These are phyloP conservation scores for Tuber indicum DNA, from an alignment of 495 filamentous ascomycete species.

Conservation along the genomic window DNA sequence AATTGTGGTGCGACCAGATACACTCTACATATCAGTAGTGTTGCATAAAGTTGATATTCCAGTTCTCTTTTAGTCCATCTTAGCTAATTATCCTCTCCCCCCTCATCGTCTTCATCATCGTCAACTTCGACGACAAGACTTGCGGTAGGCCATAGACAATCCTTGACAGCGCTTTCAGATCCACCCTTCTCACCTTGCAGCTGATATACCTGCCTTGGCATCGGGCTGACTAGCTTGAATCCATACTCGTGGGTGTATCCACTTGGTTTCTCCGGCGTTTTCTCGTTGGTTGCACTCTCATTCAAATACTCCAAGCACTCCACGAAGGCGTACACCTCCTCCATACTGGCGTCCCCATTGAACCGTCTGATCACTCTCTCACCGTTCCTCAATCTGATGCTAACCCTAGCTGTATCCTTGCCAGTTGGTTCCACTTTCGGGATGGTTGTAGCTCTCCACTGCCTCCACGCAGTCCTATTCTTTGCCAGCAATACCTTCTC, in stretches of 20 bases:
- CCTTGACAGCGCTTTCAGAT: constrained; percentile 45
- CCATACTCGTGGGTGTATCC: constrained; percentile 69
- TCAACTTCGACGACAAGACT: constrained; percentile 77
- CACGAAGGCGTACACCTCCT: constrained; percentile 93
- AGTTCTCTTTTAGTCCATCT: background rate
- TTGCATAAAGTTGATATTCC: background rate
- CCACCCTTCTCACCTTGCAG: constrained; percentile 59
- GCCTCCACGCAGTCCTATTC: constrained; percentile 65
- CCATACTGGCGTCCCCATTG: constrained; percentile 55
- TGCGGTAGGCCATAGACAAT: constrained; percentile 64
- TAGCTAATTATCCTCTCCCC: constrained; percentile 5
- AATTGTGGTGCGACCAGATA: background rate
- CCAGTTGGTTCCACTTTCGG: constrained; percentile 59
- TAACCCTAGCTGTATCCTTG: constrained; percentile 70
- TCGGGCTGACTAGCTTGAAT: constrained; percentile 72
- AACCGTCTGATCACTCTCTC: constrained; percentile 70
- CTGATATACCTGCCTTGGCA: constrained; percentile 74
- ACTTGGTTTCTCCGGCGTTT: constrained; percentile 50
- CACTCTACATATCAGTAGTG: background rate
- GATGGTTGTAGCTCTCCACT: constrained; percentile 68
- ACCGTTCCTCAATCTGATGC: constrained; percentile 66
- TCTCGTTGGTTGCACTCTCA: constrained; percentile 42
- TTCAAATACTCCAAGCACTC: constrained; percentile 72
- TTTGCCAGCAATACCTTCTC: constrained; percentile 54
- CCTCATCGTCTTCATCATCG: constrained; percentile 37